Percentiles rank a stretch among this genome's conserved stretches.
phyloP scores from a whole-genome alignment of 352 stramenopile genomes.

The Pythium folliculosum region DNA sequence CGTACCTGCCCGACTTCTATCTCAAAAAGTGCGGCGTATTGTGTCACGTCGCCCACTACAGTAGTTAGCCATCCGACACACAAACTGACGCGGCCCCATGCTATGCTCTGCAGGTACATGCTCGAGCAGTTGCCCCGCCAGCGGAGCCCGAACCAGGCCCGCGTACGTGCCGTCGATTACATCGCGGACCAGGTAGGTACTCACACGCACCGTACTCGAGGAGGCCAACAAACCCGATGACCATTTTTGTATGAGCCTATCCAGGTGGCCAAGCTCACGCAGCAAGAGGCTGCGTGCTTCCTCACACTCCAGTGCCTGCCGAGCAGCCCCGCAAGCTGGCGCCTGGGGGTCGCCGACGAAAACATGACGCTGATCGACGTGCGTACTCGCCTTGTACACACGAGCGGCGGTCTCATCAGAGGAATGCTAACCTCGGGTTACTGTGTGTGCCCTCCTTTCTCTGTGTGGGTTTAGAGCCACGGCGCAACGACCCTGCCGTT shows the following conservation, averaged over 20 bases:
- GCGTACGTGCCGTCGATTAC: constrained; percentile 55
- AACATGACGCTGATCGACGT: constrained; percentile 72
- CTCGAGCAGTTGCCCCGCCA: constrained; percentile 53
- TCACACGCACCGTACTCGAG: neutral
- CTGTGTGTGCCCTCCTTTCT: neutral
- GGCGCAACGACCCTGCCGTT: constrained; percentile 52
- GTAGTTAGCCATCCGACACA: neutral
- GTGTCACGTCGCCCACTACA: too few species aligned
- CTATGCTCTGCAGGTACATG: constrained; percentile 40
- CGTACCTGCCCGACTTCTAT: constrained; percentile 73
- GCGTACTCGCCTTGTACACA: neutral
- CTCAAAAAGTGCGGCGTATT: constrained; percentile 64
- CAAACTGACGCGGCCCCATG: neutral
- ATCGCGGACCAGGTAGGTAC: constrained; percentile 60
- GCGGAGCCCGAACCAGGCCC: constrained; percentile 28
- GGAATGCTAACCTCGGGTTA: neutral
- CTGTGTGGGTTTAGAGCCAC: constrained; percentile 41
- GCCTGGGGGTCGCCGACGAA: constrained; percentile 43
- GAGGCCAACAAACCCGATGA: neutral
- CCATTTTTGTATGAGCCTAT: neutral
- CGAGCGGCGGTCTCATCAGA: neutral
- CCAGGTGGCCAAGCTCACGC: constrained; percentile 46
- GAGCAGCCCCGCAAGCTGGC: constrained; percentile 53
- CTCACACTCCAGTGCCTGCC: constrained; percentile 60
- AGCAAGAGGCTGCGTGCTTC: constrained; percentile 65